Percentiles rank a stretch among this genome's conserved stretches.
Evolutionary conservation across 345 rosid species (phyloP).

Genomic region (Adansonia digitata): DNA sequence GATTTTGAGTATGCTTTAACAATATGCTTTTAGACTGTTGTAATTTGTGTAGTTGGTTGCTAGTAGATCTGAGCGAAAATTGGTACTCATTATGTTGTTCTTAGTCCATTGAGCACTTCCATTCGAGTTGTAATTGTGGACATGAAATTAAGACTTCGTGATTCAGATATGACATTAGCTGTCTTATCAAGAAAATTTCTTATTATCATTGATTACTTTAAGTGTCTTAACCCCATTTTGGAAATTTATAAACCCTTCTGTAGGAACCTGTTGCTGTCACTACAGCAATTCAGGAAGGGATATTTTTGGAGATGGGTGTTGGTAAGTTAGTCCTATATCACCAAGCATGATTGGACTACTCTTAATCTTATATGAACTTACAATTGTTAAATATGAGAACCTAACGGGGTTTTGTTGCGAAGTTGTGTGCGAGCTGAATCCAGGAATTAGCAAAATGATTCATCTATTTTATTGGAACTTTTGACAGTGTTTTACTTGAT

Average conservation of each 20-base stretch:
- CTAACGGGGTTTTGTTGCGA: background rate
- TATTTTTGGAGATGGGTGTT: slow-evolving; percentile 74
- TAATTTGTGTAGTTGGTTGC: background rate
- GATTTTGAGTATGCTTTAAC: background rate
- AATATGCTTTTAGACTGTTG: background rate
- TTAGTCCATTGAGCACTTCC: background rate
- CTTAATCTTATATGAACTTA: background rate
- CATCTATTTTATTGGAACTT: background rate
- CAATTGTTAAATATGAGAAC: background rate
- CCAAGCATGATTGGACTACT: background rate
- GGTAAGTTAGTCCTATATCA: slow-evolving; percentile 36
- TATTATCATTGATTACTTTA: background rate
- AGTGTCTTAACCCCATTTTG: background rate
- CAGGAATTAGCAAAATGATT: background rate
- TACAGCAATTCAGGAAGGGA: slow-evolving; percentile 63
- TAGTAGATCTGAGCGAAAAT: background rate
- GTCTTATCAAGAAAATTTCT: background rate
- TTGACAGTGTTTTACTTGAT: background rate
- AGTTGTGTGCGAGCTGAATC: background rate
- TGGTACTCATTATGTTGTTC: background rate
- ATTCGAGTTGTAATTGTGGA: background rate
- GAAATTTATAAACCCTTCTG: slow-evolving; percentile 6
- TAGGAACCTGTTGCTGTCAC: slow-evolving; percentile 89
- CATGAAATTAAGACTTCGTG: background rate
- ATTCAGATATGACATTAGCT: background rate